Evolutionary conservation across 176 grass and related monocot species (phyloP).

Genomic region (Sorghum bicolor): DNA sequence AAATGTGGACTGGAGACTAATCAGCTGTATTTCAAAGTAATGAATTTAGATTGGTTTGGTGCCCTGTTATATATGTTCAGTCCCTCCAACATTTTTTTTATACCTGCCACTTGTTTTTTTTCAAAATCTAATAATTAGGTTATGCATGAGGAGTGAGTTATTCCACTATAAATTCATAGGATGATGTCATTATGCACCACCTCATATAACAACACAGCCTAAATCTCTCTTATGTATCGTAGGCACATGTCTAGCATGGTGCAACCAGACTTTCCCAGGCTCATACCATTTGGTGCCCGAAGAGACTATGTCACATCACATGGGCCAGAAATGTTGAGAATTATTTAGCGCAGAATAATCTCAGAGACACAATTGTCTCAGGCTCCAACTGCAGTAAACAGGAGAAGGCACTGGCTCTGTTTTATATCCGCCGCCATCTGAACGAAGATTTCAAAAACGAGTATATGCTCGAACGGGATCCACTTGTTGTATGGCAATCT

Average conservation of each 20-base stretch:
- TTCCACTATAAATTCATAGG: too few relatives aligned
- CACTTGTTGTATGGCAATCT: neutral
- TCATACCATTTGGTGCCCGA: neutral
- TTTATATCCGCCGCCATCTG: neutral
- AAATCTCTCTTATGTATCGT: neutral
- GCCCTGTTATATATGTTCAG: neutral
- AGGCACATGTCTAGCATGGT: neutral
- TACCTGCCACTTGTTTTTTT: neutral
- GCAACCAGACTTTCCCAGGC: neutral
- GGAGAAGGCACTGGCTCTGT: neutral
- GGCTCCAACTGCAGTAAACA: neutral
- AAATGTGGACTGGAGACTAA: neutral
- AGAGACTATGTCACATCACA: neutral
- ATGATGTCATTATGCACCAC: too few relatives aligned
- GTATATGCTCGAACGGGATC: neutral
- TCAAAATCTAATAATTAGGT: neutral
- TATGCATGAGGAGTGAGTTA: neutral
- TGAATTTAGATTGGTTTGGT: neutral
- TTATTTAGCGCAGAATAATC: neutral
- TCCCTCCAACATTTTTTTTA: neutral
- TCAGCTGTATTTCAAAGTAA: neutral
- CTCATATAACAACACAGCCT: neutral
- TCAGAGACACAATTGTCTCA: neutral
- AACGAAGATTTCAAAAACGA: neutral
- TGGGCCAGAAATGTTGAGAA: neutral